A percentile compares a stretch with the other conserved stretches of the same genome.
These are phyloP conservation scores for Mycena haematopus DNA, from an alignment of 768 basidiomycete genomes.

Conservation along the genomic window DNA sequence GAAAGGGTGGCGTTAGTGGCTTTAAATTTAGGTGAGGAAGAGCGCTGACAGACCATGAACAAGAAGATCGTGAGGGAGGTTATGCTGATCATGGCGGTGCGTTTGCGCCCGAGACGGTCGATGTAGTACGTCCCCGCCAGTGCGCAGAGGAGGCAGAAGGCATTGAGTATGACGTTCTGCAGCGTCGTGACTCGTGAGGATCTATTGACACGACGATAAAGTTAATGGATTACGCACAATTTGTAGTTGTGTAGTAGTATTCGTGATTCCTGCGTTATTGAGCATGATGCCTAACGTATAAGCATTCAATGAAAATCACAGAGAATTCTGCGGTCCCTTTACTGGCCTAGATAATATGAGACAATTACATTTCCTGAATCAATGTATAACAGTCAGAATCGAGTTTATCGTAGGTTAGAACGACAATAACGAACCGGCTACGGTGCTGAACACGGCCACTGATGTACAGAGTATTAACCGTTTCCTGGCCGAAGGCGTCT, in stretches of 20 bases:
- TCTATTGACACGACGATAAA: neutral
- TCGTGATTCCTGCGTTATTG: constrained; percentile 31
- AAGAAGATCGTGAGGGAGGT: constrained; percentile 31
- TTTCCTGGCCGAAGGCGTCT: constrained; percentile 33
- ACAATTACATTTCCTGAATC: constrained; percentile 32
- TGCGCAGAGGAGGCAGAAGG: constrained; percentile 32
- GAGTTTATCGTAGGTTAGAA: neutral
- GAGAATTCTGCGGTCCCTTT: neutral
- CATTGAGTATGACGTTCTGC: constrained; percentile 34
- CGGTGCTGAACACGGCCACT: constrained; percentile 34
- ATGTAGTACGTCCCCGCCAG: constrained; percentile 31
- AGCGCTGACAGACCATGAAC: constrained; percentile 23
- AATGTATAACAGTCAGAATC: neutral
- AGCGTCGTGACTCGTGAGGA: constrained; percentile 7
- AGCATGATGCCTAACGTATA: constrained; percentile 26
- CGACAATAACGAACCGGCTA: constrained; percentile 25
- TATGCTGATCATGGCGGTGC: constrained; percentile 31
- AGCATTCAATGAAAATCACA: neutral
- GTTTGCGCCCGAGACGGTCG: constrained; percentile 33
- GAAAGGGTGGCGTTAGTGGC: too few relatives aligned
- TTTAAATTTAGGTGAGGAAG: too few relatives aligned
- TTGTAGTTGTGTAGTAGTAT: constrained; percentile 32
- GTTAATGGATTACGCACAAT: constrained; percentile 23
- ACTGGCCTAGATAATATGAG: constrained; percentile 31
- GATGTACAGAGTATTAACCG: constrained; percentile 30